Evolutionary conservation across 1,139 yeast species (phyloP), one percentile per base, ranked within the genome.

Genomic region (Geotrichum restrictum): DNA sequence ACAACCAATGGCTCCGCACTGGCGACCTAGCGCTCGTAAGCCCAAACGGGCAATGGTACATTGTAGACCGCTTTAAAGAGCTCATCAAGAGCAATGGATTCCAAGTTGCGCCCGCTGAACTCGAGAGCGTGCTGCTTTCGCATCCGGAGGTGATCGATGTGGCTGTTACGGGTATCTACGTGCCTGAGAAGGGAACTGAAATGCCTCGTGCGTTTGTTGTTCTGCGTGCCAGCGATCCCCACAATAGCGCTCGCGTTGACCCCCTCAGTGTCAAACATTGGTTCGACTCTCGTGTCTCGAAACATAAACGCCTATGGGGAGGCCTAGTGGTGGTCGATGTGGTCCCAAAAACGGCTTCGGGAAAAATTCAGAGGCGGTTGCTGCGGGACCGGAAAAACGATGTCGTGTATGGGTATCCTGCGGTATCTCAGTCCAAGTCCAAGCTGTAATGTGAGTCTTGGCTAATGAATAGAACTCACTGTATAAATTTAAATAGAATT

Each of bases 71-170:
- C 55, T 86, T 83, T 45, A 86, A 86, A 71, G 88, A 85, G 65
- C 82, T 85, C 68, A 86, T 85, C 75, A 85, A 86, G 67, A 74
- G 88, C 5, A 91, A 86, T 68, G 94, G 93, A 53, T 89, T 85
- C 66, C 88, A 85, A 65, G 83, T 85, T 36, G 84, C 91, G 0
- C 93, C 94, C 1, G 94, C 88, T 57, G 85, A 81, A 66, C 79
- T 85, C 50, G 94, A 85, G 65, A 83, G 81, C 59, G 68, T 75
- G 16, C 80, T 85, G 59, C 69, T 85, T 41, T 72, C 83, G 13
- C 63, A 67, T 51, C 65, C 68, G 10, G 56, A 57, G 16, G 71
- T 70, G 11, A 58, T 56, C 2, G 74, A 70, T 52, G 64, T 60
- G 2, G 74, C 73, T 1, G 74, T 70, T 7, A 61, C 64, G 39